Base-by-base conservation (phyloP, 73 alveolate genomes). In the Symbiodinium natans region DNA sequence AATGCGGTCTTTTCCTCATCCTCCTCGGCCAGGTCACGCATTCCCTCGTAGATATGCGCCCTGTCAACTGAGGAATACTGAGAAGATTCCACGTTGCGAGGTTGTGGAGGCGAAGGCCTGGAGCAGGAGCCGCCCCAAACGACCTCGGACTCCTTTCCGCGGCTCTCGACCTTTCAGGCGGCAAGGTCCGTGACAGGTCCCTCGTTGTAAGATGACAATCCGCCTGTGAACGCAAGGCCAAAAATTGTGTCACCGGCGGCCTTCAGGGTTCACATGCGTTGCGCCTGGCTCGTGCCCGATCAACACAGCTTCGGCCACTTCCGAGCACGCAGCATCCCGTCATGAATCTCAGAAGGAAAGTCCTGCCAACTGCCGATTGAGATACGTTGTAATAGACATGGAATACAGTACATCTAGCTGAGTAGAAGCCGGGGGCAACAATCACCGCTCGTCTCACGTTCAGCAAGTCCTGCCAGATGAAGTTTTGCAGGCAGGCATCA, bases 11-110 rank as follows among this genome's bases (percentile, higher is more conserved):
- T 0, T 21, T 23, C 77, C 77, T 63, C 77, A 2, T 63, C 77
- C 77, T 63, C 77, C 77, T 63, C 77, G 34, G 77, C 77, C 36
- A 63, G 77, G 77, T 63, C 77, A 21, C 77, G 36, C 77, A 63
- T 63, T 63, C 77, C 77, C 77, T 63, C 77, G 77, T 63, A 63
- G 39, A 63, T 63, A 34, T 63, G 77, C 31, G 77, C 77, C 77
- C 77, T 63, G 77, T 4, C 15, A 27, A 27, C 21, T 11, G 68
- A 27, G 5, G 68, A 2, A 48, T 5, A 5, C 11, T 43, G n/a
- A n/a, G n/a, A n/a, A n/a, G n/a, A n/a, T 43, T 43, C 56, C 56
- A 48, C 19, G 63, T 52, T 21, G 29, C 68, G 68, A 52, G 13
- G 27, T 27, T n/a, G n/a, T 63, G 39, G 36, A 63, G 31, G 31